Evolutionary conservation across 2,329 filamentous ascomycete species (phyloP).

Genomic region (Neophaeococcomyces aloes): DNA sequence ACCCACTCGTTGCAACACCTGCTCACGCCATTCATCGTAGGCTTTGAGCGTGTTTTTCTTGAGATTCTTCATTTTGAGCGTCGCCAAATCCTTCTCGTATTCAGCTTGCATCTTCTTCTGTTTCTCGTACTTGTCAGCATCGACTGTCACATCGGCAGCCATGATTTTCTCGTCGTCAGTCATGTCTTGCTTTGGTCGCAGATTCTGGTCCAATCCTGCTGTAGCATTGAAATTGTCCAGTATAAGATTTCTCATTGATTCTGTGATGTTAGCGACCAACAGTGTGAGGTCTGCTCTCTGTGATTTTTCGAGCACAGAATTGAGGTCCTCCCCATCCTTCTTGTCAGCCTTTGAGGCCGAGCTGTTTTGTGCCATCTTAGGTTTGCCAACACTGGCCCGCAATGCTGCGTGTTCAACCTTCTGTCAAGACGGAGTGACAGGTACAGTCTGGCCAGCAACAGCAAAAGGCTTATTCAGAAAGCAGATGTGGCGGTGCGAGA

Average conservation of each 20-base stretch:
- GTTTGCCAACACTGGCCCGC: too few relatives aligned
- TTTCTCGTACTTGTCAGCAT: slow-evolving; percentile 21
- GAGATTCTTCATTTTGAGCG: slow-evolving; percentile 31
- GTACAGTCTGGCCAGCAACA: too few relatives aligned
- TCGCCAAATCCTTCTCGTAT: slow-evolving; percentile 26
- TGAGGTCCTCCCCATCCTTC: slow-evolving; percentile 28
- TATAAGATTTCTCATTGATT: slow-evolving; percentile 32
- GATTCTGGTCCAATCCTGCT: slow-evolving; percentile 20
- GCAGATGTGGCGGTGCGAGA: slow-evolving; percentile 4
- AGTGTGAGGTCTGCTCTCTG: slow-evolving; percentile 35
- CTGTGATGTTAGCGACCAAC: slow-evolving; percentile 30
- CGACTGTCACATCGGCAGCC: slow-evolving; percentile 22
- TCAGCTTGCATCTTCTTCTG: slow-evolving; percentile 26
- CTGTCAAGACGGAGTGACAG: too few relatives aligned
- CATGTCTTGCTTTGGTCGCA: slow-evolving; percentile 12
- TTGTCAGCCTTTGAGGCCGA: slow-evolving; percentile 14
- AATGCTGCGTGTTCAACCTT: too few relatives aligned
- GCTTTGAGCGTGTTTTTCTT: slow-evolving; percentile 59
- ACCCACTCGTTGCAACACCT: slow-evolving; percentile 58
- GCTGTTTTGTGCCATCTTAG: too few relatives aligned
- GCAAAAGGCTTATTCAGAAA: background rate
- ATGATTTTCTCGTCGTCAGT: slow-evolving; percentile 23
- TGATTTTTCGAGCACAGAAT: slow-evolving; percentile 31
- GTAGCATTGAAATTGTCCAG: slow-evolving; percentile 29
- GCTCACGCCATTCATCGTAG: slow-evolving; percentile 71